These are phyloP conservation scores for Stephania japonica DNA, from an alignment of 164 flowering plant species.

Conservation along the genomic window DNA sequence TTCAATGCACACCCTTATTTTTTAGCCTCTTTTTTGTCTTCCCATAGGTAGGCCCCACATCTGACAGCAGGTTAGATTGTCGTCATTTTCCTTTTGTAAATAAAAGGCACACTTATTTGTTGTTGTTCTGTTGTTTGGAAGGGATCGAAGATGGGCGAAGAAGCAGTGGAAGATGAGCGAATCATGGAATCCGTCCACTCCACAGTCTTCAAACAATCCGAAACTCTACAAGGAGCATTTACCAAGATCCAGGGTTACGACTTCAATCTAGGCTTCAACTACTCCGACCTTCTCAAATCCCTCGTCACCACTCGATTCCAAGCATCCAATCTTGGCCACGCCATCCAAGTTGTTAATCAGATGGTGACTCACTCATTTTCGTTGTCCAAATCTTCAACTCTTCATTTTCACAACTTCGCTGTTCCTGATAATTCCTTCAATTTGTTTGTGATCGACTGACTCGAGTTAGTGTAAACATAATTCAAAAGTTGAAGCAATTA, in stretches of 20 bases:
- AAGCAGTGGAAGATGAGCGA: constrained; percentile 15
- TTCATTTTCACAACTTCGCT: background rate
- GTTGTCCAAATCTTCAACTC: too few species aligned
- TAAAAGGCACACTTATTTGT: too few species aligned
- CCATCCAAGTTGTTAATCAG: constrained; percentile 62
- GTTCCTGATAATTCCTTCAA: background rate
- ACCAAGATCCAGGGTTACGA: constrained; percentile 71
- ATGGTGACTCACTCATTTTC: constrained; percentile 58
- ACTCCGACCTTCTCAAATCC: constrained; percentile 53
- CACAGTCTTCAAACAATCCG: constrained; percentile 54
- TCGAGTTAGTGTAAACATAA: too few species aligned
- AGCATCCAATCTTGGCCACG: constrained; percentile 94
- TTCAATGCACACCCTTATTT: too few species aligned
- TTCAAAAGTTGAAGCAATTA: background rate
- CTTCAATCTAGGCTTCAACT: constrained; percentile 73
- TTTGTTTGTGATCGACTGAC: constrained; percentile 14
- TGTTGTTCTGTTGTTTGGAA: too few species aligned
- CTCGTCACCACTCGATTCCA: constrained; percentile 79
- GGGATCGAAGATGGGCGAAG: constrained; percentile 29
- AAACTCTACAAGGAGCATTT: constrained; percentile 47
- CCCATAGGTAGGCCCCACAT: too few species aligned
- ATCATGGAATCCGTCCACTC: constrained; percentile 33
- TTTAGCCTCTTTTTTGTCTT: too few species aligned
- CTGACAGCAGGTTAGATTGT: too few species aligned
- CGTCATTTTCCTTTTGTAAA: too few species aligned